A percentile compares a stretch with the other conserved stretches of the same genome.
Evolutionary conservation across 2,329 filamentous ascomycete species (phyloP).

Genomic region (Fusarium paranaense): DNA sequence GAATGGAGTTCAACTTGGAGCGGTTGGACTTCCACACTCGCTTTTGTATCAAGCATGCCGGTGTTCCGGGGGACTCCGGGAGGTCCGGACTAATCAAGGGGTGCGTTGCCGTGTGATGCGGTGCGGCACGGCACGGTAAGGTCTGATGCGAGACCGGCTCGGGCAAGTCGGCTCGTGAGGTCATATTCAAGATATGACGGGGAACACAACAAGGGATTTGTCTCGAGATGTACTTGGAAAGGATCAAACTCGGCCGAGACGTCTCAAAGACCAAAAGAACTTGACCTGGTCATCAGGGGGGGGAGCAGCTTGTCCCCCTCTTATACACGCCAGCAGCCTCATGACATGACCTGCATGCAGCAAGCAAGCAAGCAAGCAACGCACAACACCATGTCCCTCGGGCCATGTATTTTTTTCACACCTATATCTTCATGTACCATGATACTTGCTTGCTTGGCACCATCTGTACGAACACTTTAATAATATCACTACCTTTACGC

Average conservation of each 20-base stretch:
- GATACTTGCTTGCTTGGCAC: constrained; percentile 15
- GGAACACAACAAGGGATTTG: not conserved
- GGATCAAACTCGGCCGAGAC: not conserved
- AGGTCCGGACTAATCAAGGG: constrained; percentile 23
- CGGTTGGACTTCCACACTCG: constrained; percentile 29
- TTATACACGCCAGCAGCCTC: constrained; percentile 24
- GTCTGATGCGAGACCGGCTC: not conserved
- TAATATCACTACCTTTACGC: constrained; percentile 27
- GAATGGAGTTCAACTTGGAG: constrained; percentile 28
- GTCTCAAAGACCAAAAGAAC: not conserved
- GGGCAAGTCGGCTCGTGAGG: not conserved
- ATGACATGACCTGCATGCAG: constrained; percentile 4
- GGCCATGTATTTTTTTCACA: constrained; percentile 34
- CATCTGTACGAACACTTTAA: constrained; percentile 32
- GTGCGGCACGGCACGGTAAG: not conserved
- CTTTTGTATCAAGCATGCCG: constrained; percentile 36
- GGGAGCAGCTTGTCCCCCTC: not conserved
- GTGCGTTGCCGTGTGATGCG: constrained; percentile 1
- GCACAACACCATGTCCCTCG: constrained; percentile 26
- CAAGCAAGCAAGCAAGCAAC: not conserved
- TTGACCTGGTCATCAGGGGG: not conserved
- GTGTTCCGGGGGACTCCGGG: constrained; percentile 20
- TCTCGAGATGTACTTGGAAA: not conserved
- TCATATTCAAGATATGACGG: not conserved
- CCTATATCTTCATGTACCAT: constrained; percentile 36